Evolutionary conservation across 1,139 yeast genomes (phyloP).

Genomic region (Yamadazyma mexicana): DNA sequence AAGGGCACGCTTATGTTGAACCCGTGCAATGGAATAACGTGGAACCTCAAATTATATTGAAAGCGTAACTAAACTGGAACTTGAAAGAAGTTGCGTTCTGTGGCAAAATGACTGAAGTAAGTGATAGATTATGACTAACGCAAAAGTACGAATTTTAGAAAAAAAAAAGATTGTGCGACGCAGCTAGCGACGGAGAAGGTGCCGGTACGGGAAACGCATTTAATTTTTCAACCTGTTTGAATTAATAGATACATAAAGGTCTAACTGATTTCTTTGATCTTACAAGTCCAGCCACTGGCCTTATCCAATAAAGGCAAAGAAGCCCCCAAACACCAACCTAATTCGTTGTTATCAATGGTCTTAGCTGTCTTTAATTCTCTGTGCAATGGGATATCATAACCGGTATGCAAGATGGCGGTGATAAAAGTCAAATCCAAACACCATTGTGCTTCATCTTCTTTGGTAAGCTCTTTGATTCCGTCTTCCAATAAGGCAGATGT

Average conservation of each 20-base stretch:
- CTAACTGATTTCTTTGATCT: conserved; percentile 21
- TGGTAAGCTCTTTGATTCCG: conserved; percentile 56
- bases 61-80: no score
- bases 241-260: no score
- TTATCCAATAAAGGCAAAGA: conserved; percentile 82
- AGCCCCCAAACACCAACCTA: conserved; percentile 99
- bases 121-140: background rate
- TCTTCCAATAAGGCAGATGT: conserved; percentile 59
- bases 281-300: conserved; percentile 72
- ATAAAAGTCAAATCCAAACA: conserved; percentile 90
- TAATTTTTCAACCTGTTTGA: no score
- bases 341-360: conserved; percentile 81
- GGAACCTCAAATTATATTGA: no score
- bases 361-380: conserved; percentile 92
- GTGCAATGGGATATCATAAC: conserved; percentile 88
- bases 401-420: conserved; percentile 85
- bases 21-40: no score
- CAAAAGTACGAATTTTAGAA: no score
- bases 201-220: no score
- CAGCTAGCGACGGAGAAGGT: background rate
- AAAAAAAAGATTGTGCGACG: background rate
- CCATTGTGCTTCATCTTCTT: conserved; percentile 74
- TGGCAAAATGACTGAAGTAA: no score
- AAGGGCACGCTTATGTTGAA: no score
- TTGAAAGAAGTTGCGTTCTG: no score